phyloP scores from a whole-genome alignment of 2,329 filamentous ascomycete genomes.

The Fusarium papillatum region DNA sequence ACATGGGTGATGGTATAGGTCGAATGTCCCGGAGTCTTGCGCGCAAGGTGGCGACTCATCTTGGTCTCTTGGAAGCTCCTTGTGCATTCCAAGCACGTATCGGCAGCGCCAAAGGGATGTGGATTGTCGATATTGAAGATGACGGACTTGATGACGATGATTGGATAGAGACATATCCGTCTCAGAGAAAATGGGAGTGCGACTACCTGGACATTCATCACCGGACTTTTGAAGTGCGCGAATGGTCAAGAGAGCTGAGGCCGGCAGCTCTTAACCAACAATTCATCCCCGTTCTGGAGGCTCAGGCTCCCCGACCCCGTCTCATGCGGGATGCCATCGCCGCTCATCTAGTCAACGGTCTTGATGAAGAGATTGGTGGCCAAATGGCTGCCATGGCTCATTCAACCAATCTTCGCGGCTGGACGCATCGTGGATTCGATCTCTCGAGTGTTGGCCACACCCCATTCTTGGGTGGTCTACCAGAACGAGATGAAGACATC shows the following conservation, averaged over 20 bases:
- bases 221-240: constrained; percentile 76
- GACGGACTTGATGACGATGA: constrained; percentile 54
- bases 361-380: constrained; percentile 65
- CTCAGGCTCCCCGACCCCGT: constrained; percentile 63
- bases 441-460: constrained; percentile 56
- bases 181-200: constrained; percentile 77
- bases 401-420: constrained; percentile 65
- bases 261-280: constrained; percentile 74
- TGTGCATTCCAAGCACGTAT: constrained; percentile 79
- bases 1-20: constrained; percentile 78
- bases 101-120: constrained; percentile 82
- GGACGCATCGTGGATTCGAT: constrained; percentile 61
- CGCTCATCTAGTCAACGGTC: constrained; percentile 60
- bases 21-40: constrained; percentile 74
- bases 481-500: constrained; percentile 62
- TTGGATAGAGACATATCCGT: constrained; percentile 77
- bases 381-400: constrained; percentile 65
- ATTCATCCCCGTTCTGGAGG: constrained; percentile 76
- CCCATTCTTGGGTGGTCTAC: constrained; percentile 64
- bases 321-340: constrained; percentile 64
- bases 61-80: constrained; percentile 68
- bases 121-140: constrained; percentile 71
- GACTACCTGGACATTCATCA: constrained; percentile 62
- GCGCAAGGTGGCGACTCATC: constrained; percentile 59
- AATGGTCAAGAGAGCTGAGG: constrained; percentile 46